Base-by-base conservation (phyloP, 1,284 basidiomycete species). In the Puccinia triticina region DNA sequence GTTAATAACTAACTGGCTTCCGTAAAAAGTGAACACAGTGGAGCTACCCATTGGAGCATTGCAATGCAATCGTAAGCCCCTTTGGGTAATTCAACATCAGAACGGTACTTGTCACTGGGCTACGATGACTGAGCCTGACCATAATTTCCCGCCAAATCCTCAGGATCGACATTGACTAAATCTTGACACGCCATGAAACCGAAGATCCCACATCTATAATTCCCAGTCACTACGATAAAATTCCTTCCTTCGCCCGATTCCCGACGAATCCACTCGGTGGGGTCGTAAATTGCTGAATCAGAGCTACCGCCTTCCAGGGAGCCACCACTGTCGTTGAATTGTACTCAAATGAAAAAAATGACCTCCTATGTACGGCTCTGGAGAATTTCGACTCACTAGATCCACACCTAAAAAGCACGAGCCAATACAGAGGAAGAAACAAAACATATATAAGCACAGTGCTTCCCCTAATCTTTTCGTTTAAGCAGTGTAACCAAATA, bases 191-290 rank as follows among this genome's bases (percentile, higher is more conserved):
- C 67, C 55, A 81, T 50, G 40, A 73, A 81, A 29, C 79, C 79
- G 46, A 73, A 81, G 14, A 81, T 59, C 11, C 55, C 55, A 23
- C 37, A 43, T 48, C 79, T 32, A 66, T 81, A 81, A 43, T 81
- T 81, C n/a, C 71, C 79, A 12, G 79, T 81, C 3, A 81, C 79
- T 10, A 81, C 79, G 26, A 81, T 81, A 74, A 81, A 81, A 18
- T 73, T 64, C 23, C 69, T 69, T 50, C 79, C 79, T 29, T 73
- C 53, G 5, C 23, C n/a, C 23, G 71, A 55, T 74, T 81, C 79
- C n/a, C 79, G 53, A 37, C 79, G 79, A 37, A 81, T 81, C 79
- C 71, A 81, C 53, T 81, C 79, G 53, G 79, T 81, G 46, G 79
- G 79, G 48, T 81, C 79, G 32, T 81, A 81, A 43, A 74, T 43